Evolutionary conservation across 441 rosid species (phyloP).

Genomic region (Lepidium campestre): DNA sequence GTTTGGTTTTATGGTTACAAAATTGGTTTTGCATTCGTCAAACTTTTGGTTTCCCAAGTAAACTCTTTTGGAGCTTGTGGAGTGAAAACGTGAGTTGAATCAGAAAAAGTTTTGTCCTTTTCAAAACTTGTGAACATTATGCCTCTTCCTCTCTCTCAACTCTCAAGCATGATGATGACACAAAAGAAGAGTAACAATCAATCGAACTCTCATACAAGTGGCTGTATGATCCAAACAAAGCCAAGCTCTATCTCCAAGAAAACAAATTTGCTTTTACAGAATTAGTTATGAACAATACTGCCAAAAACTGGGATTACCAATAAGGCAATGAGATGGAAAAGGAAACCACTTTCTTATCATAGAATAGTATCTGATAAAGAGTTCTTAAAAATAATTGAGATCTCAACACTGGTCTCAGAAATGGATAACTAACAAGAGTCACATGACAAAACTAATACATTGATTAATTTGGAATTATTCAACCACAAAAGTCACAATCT

Average conservation of each 20-base stretch:
- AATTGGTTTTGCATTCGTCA: constrained; percentile 13
- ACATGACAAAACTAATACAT: neutral
- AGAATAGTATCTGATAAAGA: neutral
- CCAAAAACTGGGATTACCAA: constrained; percentile 22
- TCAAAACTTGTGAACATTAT: constrained; percentile 12
- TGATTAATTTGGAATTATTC: neutral
- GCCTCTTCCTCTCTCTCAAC: neutral
- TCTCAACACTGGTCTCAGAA: neutral
- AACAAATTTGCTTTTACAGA: neutral
- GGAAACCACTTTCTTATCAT: neutral
- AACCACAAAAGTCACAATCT: constrained; percentile 17
- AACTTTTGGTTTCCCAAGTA: constrained; percentile 20
- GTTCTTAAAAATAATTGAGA: neutral
- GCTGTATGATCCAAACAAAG: constrained; percentile 16
- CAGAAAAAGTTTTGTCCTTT: constrained; percentile 20
- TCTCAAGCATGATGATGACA: constrained; percentile 21
- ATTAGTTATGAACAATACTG: constrained; percentile 21
- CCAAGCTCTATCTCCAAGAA: constrained; percentile 1
- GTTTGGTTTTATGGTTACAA: constrained; percentile 8
- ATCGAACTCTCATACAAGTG: constrained; percentile 12
- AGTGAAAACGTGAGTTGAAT: constrained; percentile 4
- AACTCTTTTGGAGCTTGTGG: constrained; percentile 23
- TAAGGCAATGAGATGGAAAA: neutral
- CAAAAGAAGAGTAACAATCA: neutral
- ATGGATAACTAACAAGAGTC: too few species aligned